Conservation (phyloP, 352 stramenopile genomes). For the Phytopythium litorale region DNA sequence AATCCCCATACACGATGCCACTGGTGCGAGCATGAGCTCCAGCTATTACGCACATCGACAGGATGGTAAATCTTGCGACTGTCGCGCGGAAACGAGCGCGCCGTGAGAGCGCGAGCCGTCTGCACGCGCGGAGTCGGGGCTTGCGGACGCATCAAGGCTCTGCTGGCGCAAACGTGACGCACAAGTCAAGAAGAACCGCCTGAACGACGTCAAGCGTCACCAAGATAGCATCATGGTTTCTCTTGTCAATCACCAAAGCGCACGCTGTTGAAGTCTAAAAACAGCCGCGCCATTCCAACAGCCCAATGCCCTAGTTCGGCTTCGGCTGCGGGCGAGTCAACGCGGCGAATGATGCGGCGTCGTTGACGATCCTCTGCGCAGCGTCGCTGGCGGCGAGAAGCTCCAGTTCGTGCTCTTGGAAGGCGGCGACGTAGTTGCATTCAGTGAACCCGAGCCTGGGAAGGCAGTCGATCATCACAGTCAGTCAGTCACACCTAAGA, state of each 20-base stretch:
- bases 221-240: background rate
- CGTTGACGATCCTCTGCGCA: slow-evolving; percentile 32
- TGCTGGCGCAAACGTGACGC: background rate
- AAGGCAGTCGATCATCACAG: background rate
- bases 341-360: slow-evolving; percentile 26
- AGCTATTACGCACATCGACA: slow-evolving; percentile 18
- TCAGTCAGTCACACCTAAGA: background rate
- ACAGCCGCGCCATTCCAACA: background rate
- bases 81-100: slow-evolving; percentile 14
- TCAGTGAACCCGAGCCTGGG: slow-evolving; percentile 67
- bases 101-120: slow-evolving; percentile 4
- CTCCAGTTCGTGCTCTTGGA: slow-evolving; percentile 79
- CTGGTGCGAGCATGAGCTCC: background rate
- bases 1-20: background rate
- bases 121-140: slow-evolving; percentile 5
- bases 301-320: background rate
- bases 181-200: background rate
- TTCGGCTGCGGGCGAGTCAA: background rate
- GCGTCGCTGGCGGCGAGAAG: slow-evolving; percentile 42
- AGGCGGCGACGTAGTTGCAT: slow-evolving; percentile 86
- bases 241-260: background rate
- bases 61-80: slow-evolving; percentile 30
- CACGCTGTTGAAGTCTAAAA: background rate
- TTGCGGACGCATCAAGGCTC: slow-evolving; percentile 13
- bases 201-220: background rate